Evolutionary conservation across 1,284 basidiomycete species (phyloP).

Genomic region (Acaromyces ingoldii): DNA sequence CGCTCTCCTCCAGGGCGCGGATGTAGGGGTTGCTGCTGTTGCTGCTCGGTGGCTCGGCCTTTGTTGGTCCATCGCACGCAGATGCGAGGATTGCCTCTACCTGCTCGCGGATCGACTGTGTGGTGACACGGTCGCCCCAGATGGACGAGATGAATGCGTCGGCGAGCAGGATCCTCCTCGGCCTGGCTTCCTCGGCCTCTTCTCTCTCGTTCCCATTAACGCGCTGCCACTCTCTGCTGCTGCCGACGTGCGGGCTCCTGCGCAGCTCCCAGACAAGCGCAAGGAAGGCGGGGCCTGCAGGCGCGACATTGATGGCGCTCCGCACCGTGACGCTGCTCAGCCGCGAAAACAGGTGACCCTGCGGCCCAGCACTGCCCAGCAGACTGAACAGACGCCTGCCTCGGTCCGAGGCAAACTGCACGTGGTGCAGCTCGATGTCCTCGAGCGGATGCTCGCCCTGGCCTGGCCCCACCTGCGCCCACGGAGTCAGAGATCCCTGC

Average conservation of each 20-base stretch:
- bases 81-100: not conserved
- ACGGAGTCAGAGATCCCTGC: too few relatives aligned
- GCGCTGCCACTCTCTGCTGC: too few relatives aligned
- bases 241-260: too few relatives aligned
- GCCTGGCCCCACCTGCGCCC: too few relatives aligned
- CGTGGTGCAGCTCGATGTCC: constrained; percentile 44
- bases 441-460: constrained; percentile 29
- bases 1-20: constrained; percentile 5
- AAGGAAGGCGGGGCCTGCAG: not conserved
- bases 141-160: not conserved
- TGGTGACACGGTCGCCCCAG: not conserved
- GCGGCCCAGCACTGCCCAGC: too few relatives aligned
- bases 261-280: constrained; percentile 1
- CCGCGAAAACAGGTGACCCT: not conserved
- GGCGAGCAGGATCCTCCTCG: not conserved
- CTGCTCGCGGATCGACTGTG: not conserved
- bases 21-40: not conserved
- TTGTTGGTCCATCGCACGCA: not conserved
- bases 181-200: not conserved
- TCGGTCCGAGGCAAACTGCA: constrained; percentile 3
- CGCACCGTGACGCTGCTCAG: not conserved
- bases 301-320: not conserved
- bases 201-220: not conserved
- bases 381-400: not conserved
- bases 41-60: not conserved